Base-by-base conservation (phyloP, 176 grass and related monocot species). In the Oryza glumipatula region DNA sequence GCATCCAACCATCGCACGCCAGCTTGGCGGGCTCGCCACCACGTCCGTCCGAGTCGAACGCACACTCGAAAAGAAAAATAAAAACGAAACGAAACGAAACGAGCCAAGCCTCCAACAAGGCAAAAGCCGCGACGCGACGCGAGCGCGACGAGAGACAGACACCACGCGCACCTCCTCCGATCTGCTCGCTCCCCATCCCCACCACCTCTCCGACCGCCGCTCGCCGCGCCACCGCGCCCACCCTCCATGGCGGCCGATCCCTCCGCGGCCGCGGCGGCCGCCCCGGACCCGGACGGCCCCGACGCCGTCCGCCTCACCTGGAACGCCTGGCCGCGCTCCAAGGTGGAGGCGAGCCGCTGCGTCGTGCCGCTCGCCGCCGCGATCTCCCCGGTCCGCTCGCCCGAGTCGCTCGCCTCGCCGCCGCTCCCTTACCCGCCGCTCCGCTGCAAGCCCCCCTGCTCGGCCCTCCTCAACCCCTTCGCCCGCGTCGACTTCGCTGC, bases 301-400 rank as follows among this genome's bases (percentile, higher is more conserved):
- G 96, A 99, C 46, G 91, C 91, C 78, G 90, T 96, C 64, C 93
- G 96, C 61, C 70, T 96, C 15, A 99, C 93, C 19, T 99, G 96
- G 96, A 94, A 96, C 76, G 54, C 93, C 3, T 92, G 92, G 88
- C 94, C 96, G 14, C 89, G 96, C 9, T 99, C 96, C 84, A 99
- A 99, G 86, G 89, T 99, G 26, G 96, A 99, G 86, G 93, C 96
- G 17, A 99, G 91, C 91, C 94, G 94, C 72, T 94, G 96, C 88
- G 93, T 99, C 41, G 85, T 99, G 23, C 96, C 96, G 22, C 77
- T 99, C 66, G 93, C 93, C 51, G 93, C 88, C 33, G 72, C 91
- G 67, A 79, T 99, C 48, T 79, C 89, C 10, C 93, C 93, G 17
- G 78, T 85, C 67, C 91, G 89, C 72, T 24, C 86, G 23, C 86